These are phyloP conservation scores for Chlamydomonas applanata DNA, from an alignment of 139 green algal genomes.

Conservation along the genomic window DNA sequence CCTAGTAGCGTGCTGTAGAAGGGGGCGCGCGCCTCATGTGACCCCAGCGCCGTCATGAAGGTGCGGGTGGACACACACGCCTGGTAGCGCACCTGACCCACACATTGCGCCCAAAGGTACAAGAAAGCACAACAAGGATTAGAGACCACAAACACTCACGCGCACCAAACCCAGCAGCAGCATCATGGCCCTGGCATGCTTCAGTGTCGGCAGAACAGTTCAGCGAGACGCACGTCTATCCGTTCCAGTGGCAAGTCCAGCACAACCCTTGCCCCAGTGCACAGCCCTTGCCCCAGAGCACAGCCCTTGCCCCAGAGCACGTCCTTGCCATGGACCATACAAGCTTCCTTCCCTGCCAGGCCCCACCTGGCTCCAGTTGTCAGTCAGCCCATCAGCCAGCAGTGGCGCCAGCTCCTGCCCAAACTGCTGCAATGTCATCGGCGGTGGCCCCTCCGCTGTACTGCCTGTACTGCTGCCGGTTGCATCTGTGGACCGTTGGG, in stretches of 20 bases:
- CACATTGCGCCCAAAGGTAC: background rate
- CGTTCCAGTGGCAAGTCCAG: background rate
- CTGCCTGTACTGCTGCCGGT: too few species aligned
- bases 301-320: too few species aligned
- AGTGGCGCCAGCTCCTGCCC: conserved; percentile 25
- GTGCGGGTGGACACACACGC: conserved; percentile 67
- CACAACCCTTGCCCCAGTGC: background rate
- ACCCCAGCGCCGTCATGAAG: conserved; percentile 57
- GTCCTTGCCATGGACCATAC: too few species aligned
- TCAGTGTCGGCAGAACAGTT: background rate
- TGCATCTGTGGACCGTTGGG: too few species aligned
- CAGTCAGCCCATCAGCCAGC: conserved; percentile 71
- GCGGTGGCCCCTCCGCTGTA: too few species aligned
- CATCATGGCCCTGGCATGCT: background rate
- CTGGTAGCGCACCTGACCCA: conserved; percentile 75
- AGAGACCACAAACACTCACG: background rate
- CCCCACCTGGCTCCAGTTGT: conserved; percentile 92
- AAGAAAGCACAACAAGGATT: background rate
- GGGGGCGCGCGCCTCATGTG: conserved; percentile 19
- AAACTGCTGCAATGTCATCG: background rate
- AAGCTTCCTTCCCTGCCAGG: background rate
- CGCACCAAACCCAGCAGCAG: background rate
- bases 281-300: background rate
- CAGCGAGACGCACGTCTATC: background rate
- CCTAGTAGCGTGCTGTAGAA: conserved; percentile 69